Percentiles rank a stretch among this genome's conserved stretches.
Evolutionary conservation across 1,284 basidiomycete genomes (phyloP).

Genomic region (Marasmius sp.): DNA sequence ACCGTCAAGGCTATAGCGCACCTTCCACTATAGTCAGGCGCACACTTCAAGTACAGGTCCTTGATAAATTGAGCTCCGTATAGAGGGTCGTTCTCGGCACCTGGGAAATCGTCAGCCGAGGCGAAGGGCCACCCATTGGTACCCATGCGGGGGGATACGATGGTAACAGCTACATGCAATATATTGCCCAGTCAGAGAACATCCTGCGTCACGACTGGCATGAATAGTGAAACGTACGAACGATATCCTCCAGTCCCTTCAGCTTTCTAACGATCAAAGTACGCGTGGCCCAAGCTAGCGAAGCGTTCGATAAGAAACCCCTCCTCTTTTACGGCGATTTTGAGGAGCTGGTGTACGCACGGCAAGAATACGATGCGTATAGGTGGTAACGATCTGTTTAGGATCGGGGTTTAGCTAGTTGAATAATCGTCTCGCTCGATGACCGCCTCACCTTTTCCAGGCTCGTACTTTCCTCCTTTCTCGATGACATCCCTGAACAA

Average conservation of each 20-base stretch:
- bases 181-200: not conserved
- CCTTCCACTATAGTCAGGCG: conserved; percentile 72
- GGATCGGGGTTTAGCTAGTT: conserved; percentile 6
- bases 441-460: conserved; percentile 69
- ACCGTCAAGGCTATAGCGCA: conserved; percentile 18
- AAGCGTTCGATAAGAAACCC: not conserved
- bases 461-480: conserved; percentile 72
- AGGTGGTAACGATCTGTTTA: conserved; percentile 81
- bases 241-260: conserved; percentile 87
- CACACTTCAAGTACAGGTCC: conserved; percentile 82
- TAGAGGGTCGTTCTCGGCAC: conserved; percentile 71
- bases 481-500: conserved; percentile 77
- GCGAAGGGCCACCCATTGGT: conserved; percentile 88
- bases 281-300: conserved; percentile 88
- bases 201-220: not conserved
- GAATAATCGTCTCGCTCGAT: not conserved
- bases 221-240: conserved; percentile 52
- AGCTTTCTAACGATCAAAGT: conserved; percentile 87
- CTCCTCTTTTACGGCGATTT: not conserved
- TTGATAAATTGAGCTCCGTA: conserved; percentile 72
- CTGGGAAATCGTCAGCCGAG: conserved; percentile 66
- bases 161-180: conserved; percentile 60
- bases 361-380: conserved; percentile 79
- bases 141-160: conserved; percentile 88
- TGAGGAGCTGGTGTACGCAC: conserved; percentile 44